Base-by-base conservation (phyloP, 179 eudicot genomes). In the Pouteria campechiana region DNA sequence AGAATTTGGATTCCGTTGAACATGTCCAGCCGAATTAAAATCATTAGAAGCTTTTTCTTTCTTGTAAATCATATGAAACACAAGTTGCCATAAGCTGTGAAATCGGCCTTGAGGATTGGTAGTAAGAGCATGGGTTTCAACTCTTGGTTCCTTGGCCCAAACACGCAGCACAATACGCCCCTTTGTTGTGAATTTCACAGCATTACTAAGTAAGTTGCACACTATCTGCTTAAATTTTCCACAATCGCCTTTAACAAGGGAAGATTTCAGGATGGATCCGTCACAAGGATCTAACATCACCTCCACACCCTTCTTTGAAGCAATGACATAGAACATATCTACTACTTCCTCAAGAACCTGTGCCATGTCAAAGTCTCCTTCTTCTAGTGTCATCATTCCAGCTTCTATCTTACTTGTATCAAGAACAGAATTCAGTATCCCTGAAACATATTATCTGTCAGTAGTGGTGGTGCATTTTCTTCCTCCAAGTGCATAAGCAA, bases 361-460 rank as follows among this genome's bases (percentile, higher is more conserved):
- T 16, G 72, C 54, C 48, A 90, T 8, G 46, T 72, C 60, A 38
- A 90, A 86, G 19, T 68, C 75, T 17, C 40, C 63, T 46, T 76
- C 74, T 21, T 70, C 78, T 3, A 90, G 61, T 22, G 76, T 70
- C 82, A 81, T 79, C 66, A 72, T 79, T 0, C 98, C 95, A 2
- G 98, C 90, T 63, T 90, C 95, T 3, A 76, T 72, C 52, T 86
- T 86, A 32, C 84, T 79, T 35, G 61, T 50, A 48, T 90, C 90
- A 8, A 90, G 77, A 25, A 90, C 62, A 6, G 83, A 65, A 41
- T 79, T 90, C 68, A 86, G 54, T 22, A 90, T 57, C 55, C 50
- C 95, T 81, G n/a, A n/a, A n/a, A n/a, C n/a, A n/a, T n/a, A n/a
- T n/a, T n/a, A n/a, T n/a, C n/a, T n/a, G n/a, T n/a, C n/a, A n/a